Evolutionary conservation across 768 basidiomycete species (phyloP).

Genomic region (Xerocomus brunneocitrinus): DNA sequence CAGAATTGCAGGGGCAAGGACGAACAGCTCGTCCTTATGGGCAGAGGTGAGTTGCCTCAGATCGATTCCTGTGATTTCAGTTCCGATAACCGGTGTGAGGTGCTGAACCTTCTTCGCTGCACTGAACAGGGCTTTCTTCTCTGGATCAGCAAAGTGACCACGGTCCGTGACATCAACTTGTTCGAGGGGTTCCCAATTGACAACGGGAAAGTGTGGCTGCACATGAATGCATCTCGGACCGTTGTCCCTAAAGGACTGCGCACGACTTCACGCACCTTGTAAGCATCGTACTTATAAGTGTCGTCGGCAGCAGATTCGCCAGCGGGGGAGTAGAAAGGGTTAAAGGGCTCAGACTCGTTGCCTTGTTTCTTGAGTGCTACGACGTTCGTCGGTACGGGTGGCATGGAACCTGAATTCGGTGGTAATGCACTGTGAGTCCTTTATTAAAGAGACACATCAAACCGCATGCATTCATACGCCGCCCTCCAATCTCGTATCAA

Average conservation of each 20-base stretch:
- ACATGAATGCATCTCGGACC: background rate
- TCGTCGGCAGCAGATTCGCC: conserved; percentile 47
- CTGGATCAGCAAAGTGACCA: conserved; percentile 61
- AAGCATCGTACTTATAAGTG: conserved; percentile 51
- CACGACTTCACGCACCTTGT: conserved; percentile 42
- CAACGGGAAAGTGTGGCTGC: conserved; percentile 60
- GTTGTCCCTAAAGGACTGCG: background rate
- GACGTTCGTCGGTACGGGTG: conserved; percentile 43
- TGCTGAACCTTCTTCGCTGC: conserved; percentile 66
- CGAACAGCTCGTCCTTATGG: conserved; percentile 80
- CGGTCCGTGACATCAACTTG: conserved; percentile 61
- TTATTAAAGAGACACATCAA: background rate
- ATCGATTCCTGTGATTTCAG: conserved; percentile 71
- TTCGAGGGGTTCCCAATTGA: conserved; percentile 61
- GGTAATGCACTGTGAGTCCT: background rate
- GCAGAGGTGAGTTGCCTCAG: conserved; percentile 57
- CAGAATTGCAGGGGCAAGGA: background rate
- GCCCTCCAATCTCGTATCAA: background rate
- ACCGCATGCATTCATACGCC: conserved; percentile 13
- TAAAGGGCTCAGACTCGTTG: conserved; percentile 35
- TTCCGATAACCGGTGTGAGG: conserved; percentile 69
- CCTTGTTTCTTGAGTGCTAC: conserved; percentile 23
- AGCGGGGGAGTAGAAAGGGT: conserved; percentile 67
- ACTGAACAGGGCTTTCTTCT: conserved; percentile 58
- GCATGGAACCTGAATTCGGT: conserved; percentile 34